These are phyloP conservation scores for Mucuna pruriens DNA, from an alignment of 306 rosid species.

Conservation along the genomic window DNA sequence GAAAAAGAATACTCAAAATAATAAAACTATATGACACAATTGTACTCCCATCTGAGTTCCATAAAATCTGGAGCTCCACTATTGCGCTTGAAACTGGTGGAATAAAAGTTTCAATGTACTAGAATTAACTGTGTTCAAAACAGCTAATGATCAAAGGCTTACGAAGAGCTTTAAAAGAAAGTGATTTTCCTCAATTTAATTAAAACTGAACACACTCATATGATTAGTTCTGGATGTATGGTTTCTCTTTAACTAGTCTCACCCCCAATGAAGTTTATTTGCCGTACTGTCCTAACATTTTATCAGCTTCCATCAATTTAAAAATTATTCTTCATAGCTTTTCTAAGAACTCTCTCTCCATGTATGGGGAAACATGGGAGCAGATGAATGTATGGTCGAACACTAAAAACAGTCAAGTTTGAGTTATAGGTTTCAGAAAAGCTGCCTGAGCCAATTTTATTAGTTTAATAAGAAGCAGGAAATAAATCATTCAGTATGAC, in stretches of 20 bases:
- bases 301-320: not conserved
- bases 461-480: constrained; percentile 29
- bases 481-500: constrained; percentile 26
- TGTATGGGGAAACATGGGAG: constrained; percentile 1
- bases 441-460: not conserved
- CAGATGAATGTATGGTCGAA: constrained; percentile 21
- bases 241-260: constrained; percentile 24
- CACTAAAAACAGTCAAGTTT: not conserved
- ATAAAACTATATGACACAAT: not conserved
- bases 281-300: not conserved
- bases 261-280: constrained; percentile 8
- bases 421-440: constrained; percentile 23
- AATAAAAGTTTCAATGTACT: not conserved
- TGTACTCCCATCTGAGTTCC: not conserved
- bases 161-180: not conserved
- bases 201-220: not conserved
- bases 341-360: not conserved
- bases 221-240: not conserved
- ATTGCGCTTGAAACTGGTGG: not conserved
- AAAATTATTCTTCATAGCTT: not conserved
- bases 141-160: not conserved
- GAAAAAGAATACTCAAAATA: not conserved
- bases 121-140: not conserved
- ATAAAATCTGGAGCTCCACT: not conserved
- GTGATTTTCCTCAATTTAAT: not conserved